Evolutionary conservation across 768 basidiomycete species (phyloP).

Genomic region (Podaxis sp.): DNA sequence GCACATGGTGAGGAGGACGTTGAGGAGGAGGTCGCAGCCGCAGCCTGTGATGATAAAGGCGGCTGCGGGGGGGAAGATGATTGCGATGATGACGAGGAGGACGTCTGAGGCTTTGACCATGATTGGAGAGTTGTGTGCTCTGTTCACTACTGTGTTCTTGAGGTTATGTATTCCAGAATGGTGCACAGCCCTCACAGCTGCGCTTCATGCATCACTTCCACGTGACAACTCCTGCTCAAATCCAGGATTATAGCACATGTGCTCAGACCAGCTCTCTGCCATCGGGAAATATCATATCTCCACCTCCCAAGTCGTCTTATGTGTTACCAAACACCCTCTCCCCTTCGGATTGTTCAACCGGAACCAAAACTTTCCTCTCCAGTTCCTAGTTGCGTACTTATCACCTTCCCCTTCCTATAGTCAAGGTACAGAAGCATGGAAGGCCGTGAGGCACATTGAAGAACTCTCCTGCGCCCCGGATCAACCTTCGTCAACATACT

Average conservation of each 20-base stretch:
- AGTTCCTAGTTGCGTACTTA: background rate
- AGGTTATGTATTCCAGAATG: background rate
- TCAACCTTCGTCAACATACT: no score
- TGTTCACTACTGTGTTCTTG: background rate
- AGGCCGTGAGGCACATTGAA: no score
- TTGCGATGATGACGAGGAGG: conserved; percentile 74
- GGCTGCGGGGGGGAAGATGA: conserved; percentile 79
- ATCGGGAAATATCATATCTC: no score
- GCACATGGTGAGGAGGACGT: conserved; percentile 73
- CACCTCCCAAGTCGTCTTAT: no score
- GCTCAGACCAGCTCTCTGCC: no score
- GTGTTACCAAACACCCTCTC: background rate
- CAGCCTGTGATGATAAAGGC: conserved; percentile 77
- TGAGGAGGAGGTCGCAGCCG: conserved; percentile 83
- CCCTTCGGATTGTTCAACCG: background rate
- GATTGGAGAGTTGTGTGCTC: conserved; percentile 11
- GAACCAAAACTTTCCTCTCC: background rate
- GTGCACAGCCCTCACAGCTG: background rate
- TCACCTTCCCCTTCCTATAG: no score
- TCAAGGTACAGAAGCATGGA: no score
- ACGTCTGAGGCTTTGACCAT: conserved; percentile 70
- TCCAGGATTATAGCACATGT: no score
- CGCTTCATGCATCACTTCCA: background rate
- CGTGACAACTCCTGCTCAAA: background rate
- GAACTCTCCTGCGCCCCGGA: no score